Evolutionary conservation across 2,329 filamentous ascomycete genomes (phyloP), one percentile per base, ranked within the genome.

Genomic region (Monilinia polystroma): DNA sequence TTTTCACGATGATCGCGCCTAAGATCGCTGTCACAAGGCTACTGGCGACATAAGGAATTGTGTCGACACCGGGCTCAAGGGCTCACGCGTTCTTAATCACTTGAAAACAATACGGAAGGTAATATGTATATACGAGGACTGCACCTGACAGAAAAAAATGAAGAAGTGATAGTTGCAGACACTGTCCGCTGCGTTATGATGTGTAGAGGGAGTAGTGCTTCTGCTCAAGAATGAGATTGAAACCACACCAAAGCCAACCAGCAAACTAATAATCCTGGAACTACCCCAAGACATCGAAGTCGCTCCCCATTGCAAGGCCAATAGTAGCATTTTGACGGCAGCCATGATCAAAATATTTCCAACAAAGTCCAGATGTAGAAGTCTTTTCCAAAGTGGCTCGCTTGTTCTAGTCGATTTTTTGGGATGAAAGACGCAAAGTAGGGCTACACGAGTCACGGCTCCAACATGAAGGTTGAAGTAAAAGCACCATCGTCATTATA

Each of bases 391-490:
- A 12, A 29, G 49, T 16, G 23, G 23, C 20, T 49, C 47, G 47
- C 47, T 49, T 8, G 47, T n/a, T 49, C n/a, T 49, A 23, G 47
- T 10, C 47, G 8, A 49, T 11, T 49, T 49, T 16, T 12, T 12
- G 12, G 23, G n/a, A 18, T 7, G 49, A 6, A 16, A 14, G 23
- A 29, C 12, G 23, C 23, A 29, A 4, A 29, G 23, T 7, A 29
- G 23, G 29, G 12, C 23, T 52, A 52, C 49, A 12, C 29, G 49
- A 14, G 1, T 52, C 26, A 49, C 20, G 32, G 75, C 79, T 12
- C 80, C 80, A 57, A 81, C 77, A 0, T 81, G 81, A 32, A 83
- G 76, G 72, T 89, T 89, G 70, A 89, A 81, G 71, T 85, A 85
- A 73, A 84, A 85, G 26, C 57, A 49, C 43, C 23, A 60, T 26